A percentile compares a stretch with the other conserved stretches of the same genome.
Evolutionary conservation across 805 yeast genomes (phyloP).

Genomic region (Teunomyces cretensis): DNA sequence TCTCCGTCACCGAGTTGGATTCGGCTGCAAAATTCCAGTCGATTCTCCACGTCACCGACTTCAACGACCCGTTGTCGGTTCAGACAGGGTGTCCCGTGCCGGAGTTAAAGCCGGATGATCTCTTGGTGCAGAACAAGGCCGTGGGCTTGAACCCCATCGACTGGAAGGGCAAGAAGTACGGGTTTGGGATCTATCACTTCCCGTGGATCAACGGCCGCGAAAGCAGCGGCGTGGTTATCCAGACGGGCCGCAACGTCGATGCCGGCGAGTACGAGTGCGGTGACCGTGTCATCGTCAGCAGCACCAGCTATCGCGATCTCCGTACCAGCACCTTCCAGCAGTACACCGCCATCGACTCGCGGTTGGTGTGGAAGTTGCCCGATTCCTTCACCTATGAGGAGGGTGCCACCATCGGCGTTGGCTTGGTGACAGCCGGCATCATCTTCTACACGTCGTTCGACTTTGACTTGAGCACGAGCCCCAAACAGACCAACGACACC

Average conservation of each 20-base stretch:
- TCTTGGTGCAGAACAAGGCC: conserved; percentile 24
- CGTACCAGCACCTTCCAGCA: conserved; percentile 50
- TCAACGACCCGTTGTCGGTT: conserved; percentile 19
- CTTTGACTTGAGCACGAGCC: conserved; percentile 7
- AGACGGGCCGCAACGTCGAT: conserved; percentile 32
- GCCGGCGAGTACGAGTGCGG: conserved; percentile 22
- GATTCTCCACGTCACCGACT: conserved; percentile 18
- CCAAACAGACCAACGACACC: conserved; percentile 11
- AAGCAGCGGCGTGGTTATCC: conserved; percentile 40
- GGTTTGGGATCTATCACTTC: conserved; percentile 46
- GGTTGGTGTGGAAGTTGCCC: conserved; percentile 47
- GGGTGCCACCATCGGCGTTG: conserved; percentile 49
- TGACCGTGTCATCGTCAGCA: conserved; percentile 42
- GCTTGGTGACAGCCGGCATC: conserved; percentile 43
- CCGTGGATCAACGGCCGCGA: conserved; percentile 55
- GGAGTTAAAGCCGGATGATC: conserved; percentile 18
- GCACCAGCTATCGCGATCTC: conserved; percentile 48
- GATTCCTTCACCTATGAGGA: conserved; percentile 30
- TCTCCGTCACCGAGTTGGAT: not conserved
- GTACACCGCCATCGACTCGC: conserved; percentile 43
- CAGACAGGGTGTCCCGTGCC: conserved; percentile 17
- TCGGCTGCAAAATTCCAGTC: conserved; percentile 10
- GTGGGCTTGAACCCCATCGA: conserved; percentile 50
- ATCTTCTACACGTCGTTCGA: conserved; percentile 21
- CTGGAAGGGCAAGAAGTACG: conserved; percentile 48